Percentiles rank a stretch among this genome's conserved stretches.
These are phyloP conservation scores for Pseudogymnoascus sp. DNA, from an alignment of 2,329 filamentous ascomycete species.

Conservation along the genomic window DNA sequence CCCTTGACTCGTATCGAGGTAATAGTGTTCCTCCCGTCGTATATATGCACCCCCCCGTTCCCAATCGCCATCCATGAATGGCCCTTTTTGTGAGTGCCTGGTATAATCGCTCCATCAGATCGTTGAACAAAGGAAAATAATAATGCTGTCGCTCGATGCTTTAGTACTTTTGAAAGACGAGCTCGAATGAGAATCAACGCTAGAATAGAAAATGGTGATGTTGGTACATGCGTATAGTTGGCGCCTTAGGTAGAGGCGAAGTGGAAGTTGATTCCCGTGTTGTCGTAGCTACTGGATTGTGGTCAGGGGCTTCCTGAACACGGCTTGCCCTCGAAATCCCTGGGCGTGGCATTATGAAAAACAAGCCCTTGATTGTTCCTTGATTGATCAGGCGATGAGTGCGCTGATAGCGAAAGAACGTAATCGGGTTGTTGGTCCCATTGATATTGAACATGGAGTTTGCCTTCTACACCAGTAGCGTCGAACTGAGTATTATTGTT, in stretches of 20 bases:
- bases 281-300: background rate
- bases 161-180: conserved; percentile 5
- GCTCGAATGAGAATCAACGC: conserved; percentile 4
- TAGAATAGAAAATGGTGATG: conserved; percentile 1
- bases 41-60: background rate
- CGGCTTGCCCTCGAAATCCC: conserved; percentile 2
- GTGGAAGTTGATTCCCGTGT: background rate
- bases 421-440: conserved; percentile 3
- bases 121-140: conserved; percentile 8
- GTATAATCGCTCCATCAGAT: conserved; percentile 8
- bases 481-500: background rate
- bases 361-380: background rate
- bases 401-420: background rate
- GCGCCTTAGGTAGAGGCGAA: background rate
- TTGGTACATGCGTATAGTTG: background rate
- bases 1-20: background rate
- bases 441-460: conserved; percentile 5
- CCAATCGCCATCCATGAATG: conserved; percentile 7
- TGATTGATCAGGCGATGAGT: background rate
- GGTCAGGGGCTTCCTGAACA: background rate
- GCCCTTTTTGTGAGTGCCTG: conserved; percentile 9
- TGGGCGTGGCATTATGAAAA: background rate
- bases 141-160: conserved; percentile 9
- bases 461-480: background rate
- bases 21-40: background rate